A percentile compares a stretch with the other conserved stretches of the same genome.
Evolutionary conservation across 305 asterid genomes (phyloP).

Genomic region (Fraxinus platypoda): DNA sequence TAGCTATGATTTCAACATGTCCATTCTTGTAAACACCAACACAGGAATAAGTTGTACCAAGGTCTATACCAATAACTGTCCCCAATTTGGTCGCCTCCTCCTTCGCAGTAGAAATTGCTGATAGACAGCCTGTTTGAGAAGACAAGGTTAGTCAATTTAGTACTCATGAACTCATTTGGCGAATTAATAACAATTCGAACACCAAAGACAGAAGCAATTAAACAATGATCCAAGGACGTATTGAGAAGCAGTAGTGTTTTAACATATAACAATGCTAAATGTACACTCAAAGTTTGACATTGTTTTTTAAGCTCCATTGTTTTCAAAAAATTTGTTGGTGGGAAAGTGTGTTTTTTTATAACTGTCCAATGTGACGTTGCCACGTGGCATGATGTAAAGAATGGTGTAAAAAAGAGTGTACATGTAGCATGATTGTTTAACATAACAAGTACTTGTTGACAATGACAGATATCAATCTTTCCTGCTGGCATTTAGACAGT

Average conservation of each 20-base stretch:
- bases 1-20: slow-evolving; percentile 36
- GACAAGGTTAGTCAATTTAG: slow-evolving; percentile 1
- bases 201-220: background rate
- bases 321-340: background rate
- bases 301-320: background rate
- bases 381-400: background rate
- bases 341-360: background rate
- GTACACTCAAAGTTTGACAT: background rate
- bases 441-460: background rate
- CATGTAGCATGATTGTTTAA: too few species aligned
- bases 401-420: too few species aligned
- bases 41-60: slow-evolving; percentile 53
- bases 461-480: background rate
- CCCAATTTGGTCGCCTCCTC: slow-evolving; percentile 38
- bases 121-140: slow-evolving; percentile 33
- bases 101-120: slow-evolving; percentile 39
- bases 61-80: slow-evolving; percentile 46
- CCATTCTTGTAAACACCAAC: slow-evolving; percentile 54
- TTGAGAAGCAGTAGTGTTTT: background rate
- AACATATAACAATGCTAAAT: background rate
- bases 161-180: background rate
- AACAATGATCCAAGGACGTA: background rate
- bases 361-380: background rate
- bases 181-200: background rate
- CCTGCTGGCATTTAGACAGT: background rate